Base-by-base conservation (phyloP, 805 yeast species). In the Pichia ethanolica region DNA sequence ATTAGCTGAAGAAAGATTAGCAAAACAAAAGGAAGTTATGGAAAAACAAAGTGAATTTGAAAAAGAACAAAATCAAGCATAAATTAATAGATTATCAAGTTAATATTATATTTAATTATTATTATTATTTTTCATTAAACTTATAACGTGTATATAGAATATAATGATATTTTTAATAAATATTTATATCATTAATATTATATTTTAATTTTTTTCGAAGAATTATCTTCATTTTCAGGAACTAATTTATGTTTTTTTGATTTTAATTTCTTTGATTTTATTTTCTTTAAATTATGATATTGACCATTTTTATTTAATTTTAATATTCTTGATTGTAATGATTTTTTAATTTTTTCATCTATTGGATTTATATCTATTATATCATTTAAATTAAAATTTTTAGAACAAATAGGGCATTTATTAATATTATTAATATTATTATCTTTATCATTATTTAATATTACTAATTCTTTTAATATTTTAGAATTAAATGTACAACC, bases 1-100 rank as follows among this genome's bases (percentile, higher is more conserved):
- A 58, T 70, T 71, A 48, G 75, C 74, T 48, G 81, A 78, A 60
- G 65, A 68, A 46, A 70, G 74, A 56, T 57, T 70, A 43, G 64
- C 69, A 1, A 54, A 58, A 38, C 65, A 65, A 51, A 62, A 58
- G 44, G 67, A 46, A 43, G 41, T 46, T 51, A 56, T 61, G 48
- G 62, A 57, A 33, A 51, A 61, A 37, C 63, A 60, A 41, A 58
- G 59, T 4, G 60, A 53, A 27, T 49, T 54, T 39, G 58, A 62
- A 42, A 44, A 48, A 30, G 57, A 53, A 42, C 58, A 58, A 42
- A 48, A 49, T 35, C 45, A 55, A 38, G 3, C 32, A 7, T 30
- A 30, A 30, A 9, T 30, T 30, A 30, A 30, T 30, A 7, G 9
- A 30, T 30, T 44, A 48, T 30, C 25, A 38, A 26, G 7, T 30